Evolutionary conservation across 805 yeast species (phyloP), one percentile per base, ranked within the genome.

Genomic region (Metschnikowia dekortorum): DNA sequence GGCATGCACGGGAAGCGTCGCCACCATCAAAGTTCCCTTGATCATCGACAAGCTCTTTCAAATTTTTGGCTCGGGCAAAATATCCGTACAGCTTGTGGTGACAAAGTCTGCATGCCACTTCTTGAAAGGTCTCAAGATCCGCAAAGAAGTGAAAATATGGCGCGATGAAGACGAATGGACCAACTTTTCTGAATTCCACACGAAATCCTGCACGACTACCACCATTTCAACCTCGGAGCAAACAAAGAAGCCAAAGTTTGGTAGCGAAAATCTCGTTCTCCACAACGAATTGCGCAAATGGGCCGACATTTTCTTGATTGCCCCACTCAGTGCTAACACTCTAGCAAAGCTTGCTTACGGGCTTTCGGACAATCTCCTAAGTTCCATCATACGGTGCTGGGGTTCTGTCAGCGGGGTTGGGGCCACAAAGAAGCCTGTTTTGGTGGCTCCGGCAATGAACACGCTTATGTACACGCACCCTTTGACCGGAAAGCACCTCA

Each of bases 1-100:
- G 39, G 99, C 95, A 16, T 96, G 95, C 16, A 89, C 98, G 1
- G 99, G 99, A 1, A 87, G 96, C 1, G 97, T 94, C 3, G 99
- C 99, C 5, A 89, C 98, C 2, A 89, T 94, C 55, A 94, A 94
- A 66, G 84, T 94, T 22, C 96, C 97, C 0, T 67, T 86, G 56
- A 89, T 94, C 37, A 89, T 94, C 56, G 96, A 86, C 62, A 89
- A 89, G 65, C 75, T 94, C 45, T 85, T 84, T 64, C 88, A 89
- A 65, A 76, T 85, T 6, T 92, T 87, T 67, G 88, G 90, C 5
- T 55, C 81, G 71, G 55, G 63, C 44, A 83, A 82, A 52, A 84
- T 90, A 3, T 83, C 90, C 3, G 87, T 91, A 53, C 97, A 91
- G 67, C 72, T 91, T 46, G 89, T 91, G 26, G 87, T 87, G 26